These are phyloP conservation scores for Amniculicola lignicola DNA, from an alignment of 495 filamentous ascomycete genomes.

Conservation along the genomic window DNA sequence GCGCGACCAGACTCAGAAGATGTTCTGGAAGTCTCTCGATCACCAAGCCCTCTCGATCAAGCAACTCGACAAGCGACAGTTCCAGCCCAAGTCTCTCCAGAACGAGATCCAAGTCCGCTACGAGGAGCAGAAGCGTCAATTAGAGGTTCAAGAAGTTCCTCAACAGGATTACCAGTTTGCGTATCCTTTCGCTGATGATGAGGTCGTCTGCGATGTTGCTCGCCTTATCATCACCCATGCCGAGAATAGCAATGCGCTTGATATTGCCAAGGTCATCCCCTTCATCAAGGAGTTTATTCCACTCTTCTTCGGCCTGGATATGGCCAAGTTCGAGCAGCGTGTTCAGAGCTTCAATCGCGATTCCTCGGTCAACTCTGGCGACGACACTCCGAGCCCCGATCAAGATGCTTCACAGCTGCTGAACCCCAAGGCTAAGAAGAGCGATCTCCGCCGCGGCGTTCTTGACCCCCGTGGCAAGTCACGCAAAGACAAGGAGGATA, in stretches of 20 bases:
- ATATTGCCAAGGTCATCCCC: constrained; percentile 69
- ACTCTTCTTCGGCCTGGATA: constrained; percentile 80
- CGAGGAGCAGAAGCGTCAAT: constrained; percentile 72
- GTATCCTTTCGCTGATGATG: constrained; percentile 69
- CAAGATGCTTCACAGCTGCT: constrained; percentile 54
- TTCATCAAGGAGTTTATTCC: constrained; percentile 90
- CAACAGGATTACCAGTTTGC: constrained; percentile 68
- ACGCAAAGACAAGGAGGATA: constrained; percentile 68
- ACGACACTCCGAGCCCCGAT: constrained; percentile 52
- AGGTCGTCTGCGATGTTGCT: constrained; percentile 76
- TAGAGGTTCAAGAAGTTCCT: constrained; percentile 56
- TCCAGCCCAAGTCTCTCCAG: constrained; percentile 79
- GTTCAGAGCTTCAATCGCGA: constrained; percentile 66
- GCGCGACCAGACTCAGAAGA: constrained; percentile 85
- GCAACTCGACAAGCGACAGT: constrained; percentile 79
- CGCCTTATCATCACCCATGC: constrained; percentile 75
- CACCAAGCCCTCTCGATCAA: constrained; percentile 89
- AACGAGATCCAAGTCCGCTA: constrained; percentile 82
- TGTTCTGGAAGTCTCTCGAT: constrained; percentile 93
- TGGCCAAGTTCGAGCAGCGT: constrained; percentile 69
- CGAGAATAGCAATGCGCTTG: constrained; percentile 64
- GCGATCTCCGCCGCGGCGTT: constrained; percentile 81
- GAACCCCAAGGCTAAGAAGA: constrained; percentile 62
- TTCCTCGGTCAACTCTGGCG: constrained; percentile 66
- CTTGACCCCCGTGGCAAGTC: constrained; percentile 70